Percentiles rank a stretch among this genome's conserved stretches.
phyloP scores from a whole-genome alignment of 495 filamentous ascomycete species.

The Penicillium riverlandense region DNA sequence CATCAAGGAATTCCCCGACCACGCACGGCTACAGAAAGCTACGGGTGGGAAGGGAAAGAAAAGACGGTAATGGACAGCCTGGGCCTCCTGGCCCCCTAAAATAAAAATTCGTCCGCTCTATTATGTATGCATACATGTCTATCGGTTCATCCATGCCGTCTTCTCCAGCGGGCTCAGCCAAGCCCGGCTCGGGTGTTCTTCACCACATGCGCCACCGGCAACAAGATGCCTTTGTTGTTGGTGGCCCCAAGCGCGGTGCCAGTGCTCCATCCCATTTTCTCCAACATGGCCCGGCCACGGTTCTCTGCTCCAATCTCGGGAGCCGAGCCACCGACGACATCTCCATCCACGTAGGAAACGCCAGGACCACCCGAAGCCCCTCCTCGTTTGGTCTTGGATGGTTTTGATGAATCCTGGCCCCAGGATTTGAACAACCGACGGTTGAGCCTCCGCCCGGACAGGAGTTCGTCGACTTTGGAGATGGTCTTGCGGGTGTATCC shows the following conservation, averaged over 20 bases:
- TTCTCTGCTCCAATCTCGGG: slow-evolving; percentile 81
- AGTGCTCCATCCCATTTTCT: slow-evolving; percentile 95
- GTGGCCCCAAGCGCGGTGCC: slow-evolving; percentile 79
- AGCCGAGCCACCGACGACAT: slow-evolving; percentile 77
- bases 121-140: background rate
- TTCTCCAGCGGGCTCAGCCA: slow-evolving; percentile 44
- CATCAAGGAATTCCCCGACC: slow-evolving; percentile 50
- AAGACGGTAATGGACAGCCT: slow-evolving; percentile 1
- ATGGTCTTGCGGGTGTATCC: slow-evolving; percentile 41
- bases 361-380: slow-evolving; percentile 25
- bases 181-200: slow-evolving; percentile 81
- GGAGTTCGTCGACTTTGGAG: slow-evolving; percentile 25
- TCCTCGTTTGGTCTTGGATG: slow-evolving; percentile 28
- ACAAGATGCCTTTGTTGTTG: slow-evolving; percentile 81
- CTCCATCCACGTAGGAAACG: slow-evolving; percentile 71
- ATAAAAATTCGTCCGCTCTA: too few species aligned
- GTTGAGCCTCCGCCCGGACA: slow-evolving; percentile 26
- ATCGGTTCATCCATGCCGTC: background rate
- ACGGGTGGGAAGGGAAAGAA: slow-evolving; percentile 25
- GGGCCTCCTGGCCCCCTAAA: too few species aligned
- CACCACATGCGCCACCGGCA: slow-evolving; percentile 81
- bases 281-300: slow-evolving; percentile 78
- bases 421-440: slow-evolving; percentile 25
- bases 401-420: slow-evolving; percentile 14
- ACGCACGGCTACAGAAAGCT: slow-evolving; percentile 44